Evolutionary conservation across 768 basidiomycete genomes (phyloP).

Genomic region (Calvatia gigantea): DNA sequence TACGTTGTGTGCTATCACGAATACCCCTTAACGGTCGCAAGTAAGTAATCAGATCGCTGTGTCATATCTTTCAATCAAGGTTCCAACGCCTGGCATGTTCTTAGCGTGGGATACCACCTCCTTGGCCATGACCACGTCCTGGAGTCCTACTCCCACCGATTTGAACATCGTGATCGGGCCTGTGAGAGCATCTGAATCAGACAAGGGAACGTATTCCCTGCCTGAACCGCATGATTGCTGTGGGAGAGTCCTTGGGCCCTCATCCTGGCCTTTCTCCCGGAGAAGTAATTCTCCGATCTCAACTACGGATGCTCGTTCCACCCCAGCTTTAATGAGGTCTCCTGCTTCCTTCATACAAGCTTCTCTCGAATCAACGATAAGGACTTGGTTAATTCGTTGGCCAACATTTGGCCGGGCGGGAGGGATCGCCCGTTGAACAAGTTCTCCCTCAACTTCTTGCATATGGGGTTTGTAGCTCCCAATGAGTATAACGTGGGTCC

Average conservation of each 20-base stretch:
- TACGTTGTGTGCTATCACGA: not conserved
- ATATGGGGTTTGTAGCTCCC: slow-evolving; percentile 82
- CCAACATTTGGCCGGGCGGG: not conserved
- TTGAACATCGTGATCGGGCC: slow-evolving; percentile 79
- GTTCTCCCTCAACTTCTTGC: slow-evolving; percentile 64
- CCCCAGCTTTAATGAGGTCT: slow-evolving; percentile 62
- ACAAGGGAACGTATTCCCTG: slow-evolving; percentile 4
- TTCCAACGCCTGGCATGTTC: slow-evolving; percentile 44
- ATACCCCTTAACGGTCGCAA: not conserved
- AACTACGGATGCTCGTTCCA: slow-evolving; percentile 37
- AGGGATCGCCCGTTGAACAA: slow-evolving; percentile 51
- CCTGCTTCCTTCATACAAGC: slow-evolving; percentile 80
- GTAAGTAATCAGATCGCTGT: not conserved
- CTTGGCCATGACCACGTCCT: slow-evolving; percentile 79
- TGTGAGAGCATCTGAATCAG: slow-evolving; percentile 14
- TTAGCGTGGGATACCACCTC: slow-evolving; percentile 65
- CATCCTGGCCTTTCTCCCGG: slow-evolving; percentile 10
- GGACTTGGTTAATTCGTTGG: slow-evolving; percentile 15
- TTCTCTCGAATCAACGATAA: slow-evolving; percentile 72
- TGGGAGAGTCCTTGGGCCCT: slow-evolving; percentile 8
- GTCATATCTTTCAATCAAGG: slow-evolving; percentile 40
- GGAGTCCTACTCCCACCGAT: slow-evolving; percentile 83
- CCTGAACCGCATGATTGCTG: not conserved
- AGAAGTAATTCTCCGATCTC: slow-evolving; percentile 70
- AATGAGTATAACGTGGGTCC: slow-evolving; percentile 70